Evolutionary conservation across 345 rosid species (phyloP).

Genomic region (Salix arbutifolia): DNA sequence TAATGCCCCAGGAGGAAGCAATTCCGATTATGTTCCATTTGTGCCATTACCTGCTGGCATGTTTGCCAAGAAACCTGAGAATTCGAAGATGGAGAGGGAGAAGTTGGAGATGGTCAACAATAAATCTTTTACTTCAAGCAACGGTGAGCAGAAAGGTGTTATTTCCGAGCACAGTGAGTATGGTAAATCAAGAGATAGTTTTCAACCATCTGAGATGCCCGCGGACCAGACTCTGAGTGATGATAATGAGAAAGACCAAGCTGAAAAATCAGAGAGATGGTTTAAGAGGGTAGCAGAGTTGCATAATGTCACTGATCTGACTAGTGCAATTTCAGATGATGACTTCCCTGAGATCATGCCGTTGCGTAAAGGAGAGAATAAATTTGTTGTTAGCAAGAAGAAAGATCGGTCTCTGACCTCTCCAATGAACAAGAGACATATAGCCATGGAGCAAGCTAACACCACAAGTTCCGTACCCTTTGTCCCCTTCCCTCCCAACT

Average conservation of each 20-base stretch:
- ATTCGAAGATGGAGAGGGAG: constrained; percentile 19
- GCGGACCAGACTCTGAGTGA: constrained; percentile 16
- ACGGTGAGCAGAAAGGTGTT: constrained; percentile 16
- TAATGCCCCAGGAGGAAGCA: constrained; percentile 32
- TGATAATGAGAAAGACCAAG: constrained; percentile 38
- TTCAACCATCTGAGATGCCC: constrained; percentile 16
- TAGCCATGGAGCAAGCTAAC: constrained; percentile 52
- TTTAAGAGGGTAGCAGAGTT: constrained; percentile 30
- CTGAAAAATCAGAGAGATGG: constrained; percentile 45
- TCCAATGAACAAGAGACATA: constrained; percentile 60
- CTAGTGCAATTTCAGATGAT: constrained; percentile 20
- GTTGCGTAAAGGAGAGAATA: constrained; percentile 26
- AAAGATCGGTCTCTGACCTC: constrained; percentile 35
- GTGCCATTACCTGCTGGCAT: constrained; percentile 75
- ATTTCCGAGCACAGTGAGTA: constrained; percentile 7
- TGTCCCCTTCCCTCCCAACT: constrained; percentile 78
- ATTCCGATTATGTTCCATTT: constrained; percentile 53
- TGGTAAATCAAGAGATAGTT: constrained; percentile 10
- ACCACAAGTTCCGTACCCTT: constrained; percentile 63
- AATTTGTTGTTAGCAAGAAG: constrained; percentile 30
- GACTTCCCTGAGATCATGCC: constrained; percentile 27
- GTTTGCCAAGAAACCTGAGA: constrained; percentile 61
- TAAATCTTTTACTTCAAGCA: constrained; percentile 16
- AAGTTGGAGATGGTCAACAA: constrained; percentile 16
- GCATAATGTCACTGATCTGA: constrained; percentile 23